phyloP scores from a whole-genome alignment of 108 stramenopile species.

The Nannochloropsis gaditana region DNA sequence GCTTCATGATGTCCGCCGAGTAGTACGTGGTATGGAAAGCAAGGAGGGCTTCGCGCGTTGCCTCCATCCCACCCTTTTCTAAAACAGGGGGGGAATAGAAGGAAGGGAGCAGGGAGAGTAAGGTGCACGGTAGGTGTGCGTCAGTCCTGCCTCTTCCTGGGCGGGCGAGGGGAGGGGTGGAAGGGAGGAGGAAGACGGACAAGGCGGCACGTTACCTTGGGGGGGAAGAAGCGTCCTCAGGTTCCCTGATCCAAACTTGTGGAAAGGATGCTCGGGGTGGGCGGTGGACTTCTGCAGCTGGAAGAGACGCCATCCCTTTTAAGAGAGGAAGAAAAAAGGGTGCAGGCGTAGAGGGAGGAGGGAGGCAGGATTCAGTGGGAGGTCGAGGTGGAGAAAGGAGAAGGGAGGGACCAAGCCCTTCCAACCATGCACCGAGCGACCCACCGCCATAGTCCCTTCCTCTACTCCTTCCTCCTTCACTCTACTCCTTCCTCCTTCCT shows the following conservation, averaged over 20 bases:
- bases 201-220: neutral
- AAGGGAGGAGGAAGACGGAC: neutral
- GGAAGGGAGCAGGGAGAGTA: neutral
- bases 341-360: neutral
- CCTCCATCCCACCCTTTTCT: neutral
- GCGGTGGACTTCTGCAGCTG: slow-evolving; percentile 77
- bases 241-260: slow-evolving; percentile 90
- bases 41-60: slow-evolving; percentile 24
- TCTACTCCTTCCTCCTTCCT: neutral
- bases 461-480: neutral
- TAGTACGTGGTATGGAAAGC: slow-evolving; percentile 52
- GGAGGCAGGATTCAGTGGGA: neutral
- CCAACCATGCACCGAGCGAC: neutral
- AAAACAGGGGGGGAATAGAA: neutral
- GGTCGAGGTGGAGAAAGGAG: no score
- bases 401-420: no score
- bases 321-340: neutral
- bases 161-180: neutral
- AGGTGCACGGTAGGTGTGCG: neutral
- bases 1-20: slow-evolving; percentile 48
- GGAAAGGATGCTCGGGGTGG: slow-evolving; percentile 73
- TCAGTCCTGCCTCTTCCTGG: neutral
- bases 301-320: slow-evolving; percentile 41
- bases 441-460: neutral
- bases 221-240: slow-evolving; percentile 42